These are phyloP conservation scores for Scedosporium dehoogii DNA, from an alignment of 2,329 filamentous ascomycete genomes.

Conservation along the genomic window DNA sequence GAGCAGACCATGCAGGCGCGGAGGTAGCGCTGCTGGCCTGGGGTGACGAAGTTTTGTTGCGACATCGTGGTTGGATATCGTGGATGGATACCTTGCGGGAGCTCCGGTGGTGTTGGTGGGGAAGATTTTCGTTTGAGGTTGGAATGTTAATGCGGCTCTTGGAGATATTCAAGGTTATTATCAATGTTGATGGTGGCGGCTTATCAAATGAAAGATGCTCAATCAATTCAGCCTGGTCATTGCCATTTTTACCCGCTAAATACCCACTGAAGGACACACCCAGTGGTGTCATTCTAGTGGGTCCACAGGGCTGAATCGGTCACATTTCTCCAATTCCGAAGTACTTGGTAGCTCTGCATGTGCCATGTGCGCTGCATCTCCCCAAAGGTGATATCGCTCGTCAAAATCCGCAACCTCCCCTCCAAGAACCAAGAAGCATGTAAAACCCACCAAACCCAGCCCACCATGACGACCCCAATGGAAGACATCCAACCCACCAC, in stretches of 20 bases:
- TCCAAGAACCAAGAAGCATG: not conserved
- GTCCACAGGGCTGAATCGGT: not conserved
- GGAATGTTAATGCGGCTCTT: no score
- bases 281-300: not conserved
- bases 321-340: not conserved
- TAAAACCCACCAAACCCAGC: not conserved
- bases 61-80: slow-evolving; percentile 22
- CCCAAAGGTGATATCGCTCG: not conserved
- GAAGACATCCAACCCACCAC: not conserved
- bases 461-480: not conserved
- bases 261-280: not conserved
- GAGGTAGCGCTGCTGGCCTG: slow-evolving; percentile 71
- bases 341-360: not conserved
- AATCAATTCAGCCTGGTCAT: not conserved
- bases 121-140: no score
- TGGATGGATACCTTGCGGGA: not conserved
- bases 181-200: not conserved
- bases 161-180: not conserved
- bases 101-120: not conserved
- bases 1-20: slow-evolving; percentile 99
- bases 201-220: not conserved
- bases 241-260: not conserved
- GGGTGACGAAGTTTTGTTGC: slow-evolving; percentile 54
- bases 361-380: not conserved
- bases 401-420: not conserved